Conservation (phyloP, 2,329 filamentous ascomycete species). For the Colletotrichum sidae region DNA sequence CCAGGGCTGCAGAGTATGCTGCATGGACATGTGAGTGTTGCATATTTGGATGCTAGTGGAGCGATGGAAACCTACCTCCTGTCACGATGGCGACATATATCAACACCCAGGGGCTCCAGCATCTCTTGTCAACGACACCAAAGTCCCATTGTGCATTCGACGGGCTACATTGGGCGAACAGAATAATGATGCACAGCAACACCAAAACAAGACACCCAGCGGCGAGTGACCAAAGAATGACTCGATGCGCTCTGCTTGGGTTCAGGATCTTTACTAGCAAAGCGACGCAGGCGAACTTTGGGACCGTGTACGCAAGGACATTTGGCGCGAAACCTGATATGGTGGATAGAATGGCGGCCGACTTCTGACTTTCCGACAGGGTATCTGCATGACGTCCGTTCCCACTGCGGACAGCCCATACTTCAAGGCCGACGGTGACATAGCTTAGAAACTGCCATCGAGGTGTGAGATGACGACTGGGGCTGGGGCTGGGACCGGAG, state of each 20-base stretch:
- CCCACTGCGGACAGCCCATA: constrained; percentile 8
- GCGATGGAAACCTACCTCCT: not conserved
- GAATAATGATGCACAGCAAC: constrained; percentile 38
- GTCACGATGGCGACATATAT: constrained; percentile 9
- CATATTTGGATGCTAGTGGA: not conserved
- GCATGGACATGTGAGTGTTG: not conserved
- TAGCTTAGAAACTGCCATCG: constrained; percentile 9
- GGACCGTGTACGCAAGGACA: constrained; percentile 43
- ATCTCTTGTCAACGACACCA: not conserved
- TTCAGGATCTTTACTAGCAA: constrained; percentile 43
- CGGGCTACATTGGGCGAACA: constrained; percentile 43
- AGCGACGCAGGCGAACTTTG: constrained; percentile 44
- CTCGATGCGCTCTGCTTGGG: constrained; percentile 38
- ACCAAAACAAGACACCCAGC: constrained; percentile 36
- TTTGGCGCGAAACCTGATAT: constrained; percentile 43
- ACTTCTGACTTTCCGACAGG: constrained; percentile 4
- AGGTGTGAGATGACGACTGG: not conserved
- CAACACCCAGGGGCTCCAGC: constrained; percentile 19
- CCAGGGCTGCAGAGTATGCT: constrained; percentile 34
- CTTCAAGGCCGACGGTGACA: constrained; percentile 14
- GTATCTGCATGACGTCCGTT: constrained; percentile 13
- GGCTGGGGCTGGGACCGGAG: not conserved
- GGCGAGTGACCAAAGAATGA: constrained; percentile 42
- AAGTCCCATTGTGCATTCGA: constrained; percentile 41
- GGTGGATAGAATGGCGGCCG: constrained; percentile 39